Evolutionary conservation across 2,329 filamentous ascomycete species (phyloP), one percentile per base, ranked within the genome.

Genomic region (Alternaria angustiovoidea): DNA sequence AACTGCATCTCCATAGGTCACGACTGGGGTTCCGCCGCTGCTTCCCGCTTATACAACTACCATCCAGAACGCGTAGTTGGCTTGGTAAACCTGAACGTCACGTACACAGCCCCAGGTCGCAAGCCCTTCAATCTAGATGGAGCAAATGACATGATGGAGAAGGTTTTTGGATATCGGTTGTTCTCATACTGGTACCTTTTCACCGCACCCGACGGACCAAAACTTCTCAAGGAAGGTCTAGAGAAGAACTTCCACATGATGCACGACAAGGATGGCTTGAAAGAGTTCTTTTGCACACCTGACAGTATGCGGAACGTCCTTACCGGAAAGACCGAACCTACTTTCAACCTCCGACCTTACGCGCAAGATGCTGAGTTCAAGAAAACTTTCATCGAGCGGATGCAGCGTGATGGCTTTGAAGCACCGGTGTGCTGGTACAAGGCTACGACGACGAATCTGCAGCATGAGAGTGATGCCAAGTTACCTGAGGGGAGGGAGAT

Each of bases 131-230:
- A 82, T 55, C 73, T 83, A 2, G 77, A 79, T 3, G 60, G 58
- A 4, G 56, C 69, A 1, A 81, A 81, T 57, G 65, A 64, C 7
- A 8, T 67, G 9, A 76, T 75, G 1, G 65, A 76, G 39, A 59
- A 78, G 55, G 38, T 49, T 0, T 75, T 80, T 24, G 83, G 83
- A 11, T 75, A 77, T 44, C 71, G 77, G 3, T 30, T 72, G 2
- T 78, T 74, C 42, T 71, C 75, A 22, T 86, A 85, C 73, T 85
- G 82, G 81, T 67, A 82, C 51, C 76, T 85, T 30, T 81, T 84
- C 65, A 74, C 73, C 1, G 72, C 78, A 1, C 68, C 76, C 0
- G 81, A 84, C 38, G 80, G 77, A 2, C 64, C 75, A 1, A 65
- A 66, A 1, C 42, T 84, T n/a, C 68, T 85, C 30, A 70, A 75